These are phyloP conservation scores for Colletotrichum sp. DNA, from an alignment of 2,329 filamentous ascomycete species.

Conservation along the genomic window DNA sequence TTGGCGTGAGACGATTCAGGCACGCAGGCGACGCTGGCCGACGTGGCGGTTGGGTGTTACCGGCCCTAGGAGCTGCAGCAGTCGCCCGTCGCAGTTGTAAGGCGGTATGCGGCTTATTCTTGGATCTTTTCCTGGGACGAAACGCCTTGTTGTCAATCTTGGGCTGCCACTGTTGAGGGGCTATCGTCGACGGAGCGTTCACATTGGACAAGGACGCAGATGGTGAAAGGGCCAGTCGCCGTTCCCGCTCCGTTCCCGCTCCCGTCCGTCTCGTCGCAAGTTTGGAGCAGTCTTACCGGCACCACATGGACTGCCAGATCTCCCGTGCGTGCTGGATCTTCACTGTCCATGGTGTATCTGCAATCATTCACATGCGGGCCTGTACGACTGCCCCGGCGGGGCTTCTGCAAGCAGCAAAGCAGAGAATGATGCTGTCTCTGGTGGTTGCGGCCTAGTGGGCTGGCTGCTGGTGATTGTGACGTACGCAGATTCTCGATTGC, in stretches of 20 bases:
- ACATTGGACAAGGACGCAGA: background rate
- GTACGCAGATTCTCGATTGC: background rate
- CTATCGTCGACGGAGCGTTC: background rate
- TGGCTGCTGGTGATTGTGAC: background rate
- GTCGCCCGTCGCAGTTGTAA: background rate
- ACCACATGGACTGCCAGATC: background rate
- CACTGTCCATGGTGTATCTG: background rate
- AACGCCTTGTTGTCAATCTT: background rate
- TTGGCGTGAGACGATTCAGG: constrained; percentile 2
- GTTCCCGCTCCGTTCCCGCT: background rate
- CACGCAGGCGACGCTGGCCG: background rate
- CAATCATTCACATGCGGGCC: background rate
- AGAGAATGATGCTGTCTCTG: background rate
- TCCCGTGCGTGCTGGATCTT: background rate
- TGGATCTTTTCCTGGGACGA: background rate
- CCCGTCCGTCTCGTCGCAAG: constrained; percentile 2
- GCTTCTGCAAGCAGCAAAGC: background rate
- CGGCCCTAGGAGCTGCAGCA: background rate
- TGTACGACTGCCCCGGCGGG: background rate
- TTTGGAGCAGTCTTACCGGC: background rate
- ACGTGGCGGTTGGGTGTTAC: constrained; percentile 19
- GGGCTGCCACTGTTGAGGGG: background rate
- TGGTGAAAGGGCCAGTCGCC: background rate
- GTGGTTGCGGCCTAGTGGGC: background rate
- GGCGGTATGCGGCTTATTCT: background rate